A percentile compares a stretch with the other conserved stretches of the same genome.
phyloP scores from a whole-genome alignment of 768 basidiomycete species.

The Cyclocybe aegerita region DNA sequence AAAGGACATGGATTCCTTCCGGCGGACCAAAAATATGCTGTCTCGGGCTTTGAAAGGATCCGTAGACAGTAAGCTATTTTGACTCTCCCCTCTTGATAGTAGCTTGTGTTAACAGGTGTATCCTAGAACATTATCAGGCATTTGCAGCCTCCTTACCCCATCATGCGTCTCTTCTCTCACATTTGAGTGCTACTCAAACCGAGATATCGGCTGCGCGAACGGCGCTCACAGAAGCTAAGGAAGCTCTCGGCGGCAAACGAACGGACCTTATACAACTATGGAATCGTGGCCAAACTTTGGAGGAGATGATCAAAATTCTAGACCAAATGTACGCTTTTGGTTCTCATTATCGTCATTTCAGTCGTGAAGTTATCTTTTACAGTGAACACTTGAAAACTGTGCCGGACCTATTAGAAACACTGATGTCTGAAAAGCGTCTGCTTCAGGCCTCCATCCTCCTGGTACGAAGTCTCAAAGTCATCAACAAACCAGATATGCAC shows the following conservation, averaged over 20 bases:
- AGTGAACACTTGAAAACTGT: conserved; percentile 91
- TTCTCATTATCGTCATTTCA: conserved; percentile 13
- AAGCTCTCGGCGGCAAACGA: conserved; percentile 75
- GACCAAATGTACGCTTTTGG: conserved; percentile 69
- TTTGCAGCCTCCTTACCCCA: conserved; percentile 94
- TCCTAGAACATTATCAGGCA: conserved; percentile 83
- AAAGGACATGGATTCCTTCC: conserved; percentile 77
- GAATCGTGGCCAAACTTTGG: conserved; percentile 84
- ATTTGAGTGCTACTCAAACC: conserved; percentile 70
- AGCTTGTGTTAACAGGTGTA: background rate
- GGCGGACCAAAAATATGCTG: conserved; percentile 71
- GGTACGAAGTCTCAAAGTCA: conserved; percentile 83
- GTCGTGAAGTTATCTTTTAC: background rate
- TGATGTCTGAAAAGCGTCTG: conserved; percentile 95
- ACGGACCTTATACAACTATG: conserved; percentile 90
- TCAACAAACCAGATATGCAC: conserved; percentile 88
- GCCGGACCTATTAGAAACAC: conserved; percentile 86
- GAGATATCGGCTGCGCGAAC: conserved; percentile 73
- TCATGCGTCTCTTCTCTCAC: conserved; percentile 75
- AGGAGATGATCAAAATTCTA: conserved; percentile 93
- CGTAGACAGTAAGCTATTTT: conserved; percentile 68
- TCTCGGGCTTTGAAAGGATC: conserved; percentile 83
- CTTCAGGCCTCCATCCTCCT: conserved; percentile 87
- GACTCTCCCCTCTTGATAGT: conserved; percentile 7
- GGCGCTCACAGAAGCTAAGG: conserved; percentile 75